Base-by-base conservation (phyloP, 2,329 filamentous ascomycete species). In the Pseudodiploospora longispora region DNA sequence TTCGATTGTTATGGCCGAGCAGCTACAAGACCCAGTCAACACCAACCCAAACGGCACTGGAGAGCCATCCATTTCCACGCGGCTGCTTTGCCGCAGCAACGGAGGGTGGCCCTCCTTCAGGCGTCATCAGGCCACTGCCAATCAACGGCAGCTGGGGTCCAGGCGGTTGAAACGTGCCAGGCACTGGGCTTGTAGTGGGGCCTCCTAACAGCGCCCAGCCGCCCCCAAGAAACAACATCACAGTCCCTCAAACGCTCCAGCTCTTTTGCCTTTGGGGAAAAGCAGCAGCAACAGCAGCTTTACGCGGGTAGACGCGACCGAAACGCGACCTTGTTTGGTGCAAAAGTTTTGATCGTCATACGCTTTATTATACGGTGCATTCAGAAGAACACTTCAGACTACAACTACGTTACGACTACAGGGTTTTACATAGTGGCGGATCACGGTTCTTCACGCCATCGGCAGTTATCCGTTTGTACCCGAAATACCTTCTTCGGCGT, bases 261-360 rank as follows among this genome's bases (percentile, higher is more conserved):
- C 30, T 40, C 34, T 27, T 32, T 30, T 27, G 36, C 30, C 19
- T 38, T 10, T 36, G 34, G 32, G 32, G 19, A 2, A 34, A 12
- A 33, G 37, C 32, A 9, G 32, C 4, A 34, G 9, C 32, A 34
- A 9, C 32, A n/a, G 55, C 57, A 47, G 56, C 63, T 66, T 65
- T 63, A 66, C 63, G 61, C 63, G 63, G 55, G 52, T 38, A 47
- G 49, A 58, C 59, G 58, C 55, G 56, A 40, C 40, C 29, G 42
- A 46, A 19, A 48, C 48, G 50, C 50, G 53, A 49, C 36, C 38
- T 19, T 19, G 19, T 19, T 19, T 19, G 19, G 19, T 19, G 19
- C 19, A 19, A 19, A 19, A 19, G 19, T 19, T 19, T 2, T 19
- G 19, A 19, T 2, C 19, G 3, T 19, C 19, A 19, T 19, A 19